Base-by-base conservation (phyloP, 2,329 filamentous ascomycete genomes). In the Pyrenochaeta sp. region DNA sequence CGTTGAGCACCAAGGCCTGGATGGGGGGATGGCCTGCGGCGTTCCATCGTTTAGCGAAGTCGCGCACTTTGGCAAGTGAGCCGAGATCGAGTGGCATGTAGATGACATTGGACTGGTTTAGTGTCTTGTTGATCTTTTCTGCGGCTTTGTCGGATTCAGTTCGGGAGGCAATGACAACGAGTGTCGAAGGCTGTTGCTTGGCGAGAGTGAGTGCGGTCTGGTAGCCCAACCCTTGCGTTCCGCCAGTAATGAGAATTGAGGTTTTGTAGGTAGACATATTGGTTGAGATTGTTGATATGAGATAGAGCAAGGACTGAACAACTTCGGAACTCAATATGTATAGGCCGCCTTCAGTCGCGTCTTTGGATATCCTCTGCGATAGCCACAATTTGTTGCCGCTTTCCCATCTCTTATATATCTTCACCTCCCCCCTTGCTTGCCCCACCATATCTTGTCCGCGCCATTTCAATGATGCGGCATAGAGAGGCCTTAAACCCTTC, bases 1-100 rank as follows among this genome's bases (percentile, higher is more conserved):
- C 83, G 51, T 85, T 85, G 22, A 84, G 71, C n/a, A 83, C 58
- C 5, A 85, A 75, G 4, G 75, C 69, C 49, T 77, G 71, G 56
- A 85, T 81, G 0, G 80, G 79, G 3, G 81, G 78, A 25, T 76
- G 74, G 1, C 72, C 61, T 7, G 70, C 71, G 2, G 65, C 45
- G 2, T 64, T 55, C 75, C 77, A 84, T 1, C 68, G 44, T n/a
- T 68, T 46, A 19, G 71, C 80, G 55, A 81, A 85, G 9, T 62
- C 39, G n/a, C 81, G 79, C 15, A 84, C 73, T 10, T 77, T 79
- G 15, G 68, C 54, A 1, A 75, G 58, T 45, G 70, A 69, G n/a
- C 75, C 72, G 2, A 85, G 77, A 61, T 85, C 81, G 4, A 85
- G 77, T 0, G 74, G 67, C 5, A 80, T 61, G 59, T 78, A 85